phyloP scores from a whole-genome alignment of 768 basidiomycete genomes.

The Termitomyces sp. region DNA sequence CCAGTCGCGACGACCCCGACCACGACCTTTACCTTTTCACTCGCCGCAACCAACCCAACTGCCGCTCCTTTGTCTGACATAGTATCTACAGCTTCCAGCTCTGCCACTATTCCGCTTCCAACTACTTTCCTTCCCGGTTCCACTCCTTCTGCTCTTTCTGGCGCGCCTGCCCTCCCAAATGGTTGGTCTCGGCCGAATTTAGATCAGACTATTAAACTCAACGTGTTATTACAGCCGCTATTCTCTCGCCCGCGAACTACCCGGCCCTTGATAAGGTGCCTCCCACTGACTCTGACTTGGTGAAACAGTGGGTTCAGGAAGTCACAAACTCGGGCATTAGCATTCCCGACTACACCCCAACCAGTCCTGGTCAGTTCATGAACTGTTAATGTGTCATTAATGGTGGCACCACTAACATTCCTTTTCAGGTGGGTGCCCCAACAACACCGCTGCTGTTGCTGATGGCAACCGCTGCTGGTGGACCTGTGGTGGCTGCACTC shows the following conservation, averaged over 20 bases:
- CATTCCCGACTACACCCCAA: conserved; percentile 52
- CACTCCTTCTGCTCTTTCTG: conserved; percentile 42
- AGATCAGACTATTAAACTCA: not conserved
- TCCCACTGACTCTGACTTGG: conserved; percentile 54
- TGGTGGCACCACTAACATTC: not conserved
- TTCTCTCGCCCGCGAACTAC: conserved; percentile 49
- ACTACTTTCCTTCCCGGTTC: conserved; percentile 46
- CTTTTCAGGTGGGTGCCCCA: conserved; percentile 47
- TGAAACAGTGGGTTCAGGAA: conserved; percentile 67
- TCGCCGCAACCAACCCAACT: conserved; percentile 51
- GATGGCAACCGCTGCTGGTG: conserved; percentile 69
- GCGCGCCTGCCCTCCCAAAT: conserved; percentile 58
- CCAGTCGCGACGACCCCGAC: conserved; percentile 19
- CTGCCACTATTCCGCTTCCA: conserved; percentile 39
- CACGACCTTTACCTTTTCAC: conserved; percentile 36
- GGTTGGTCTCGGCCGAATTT: conserved; percentile 26
- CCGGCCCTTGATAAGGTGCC: conserved; percentile 62
- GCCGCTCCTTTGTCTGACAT: conserved; percentile 53
- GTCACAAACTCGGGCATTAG: conserved; percentile 48
- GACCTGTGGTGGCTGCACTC: conserved; percentile 72
- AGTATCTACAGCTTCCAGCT: conserved; percentile 34
- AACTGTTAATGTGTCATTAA: not conserved
- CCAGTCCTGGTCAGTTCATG: conserved; percentile 28
- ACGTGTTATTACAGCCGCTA: conserved; percentile 26
- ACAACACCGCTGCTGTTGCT: conserved; percentile 49